Percentiles rank a stretch among this genome's conserved stretches.
phyloP scores from a whole-genome alignment of 78 protist genomes.

The Dictyostelium discoideum region dicty_2.7 NC_007090.3:4249001-4249500 shows the following conservation, averaged over 20 bases:
- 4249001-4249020: not conserved
- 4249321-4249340: no score
- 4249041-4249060: not conserved
- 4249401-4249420: not conserved
- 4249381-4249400: not conserved
- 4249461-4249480: not conserved
- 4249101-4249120: not conserved
- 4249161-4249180: constrained; percentile 1
- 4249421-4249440: not conserved
- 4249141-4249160: not conserved
- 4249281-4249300: no score
- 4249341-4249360: no score
- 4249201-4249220: not conserved
- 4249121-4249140: not conserved
- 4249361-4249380: not conserved
- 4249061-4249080: not conserved
- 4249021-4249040: not conserved
- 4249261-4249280: no score
- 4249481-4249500: constrained; percentile 1
- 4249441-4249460: not conserved
- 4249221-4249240: no score
- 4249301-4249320: no score
- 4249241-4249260: no score
- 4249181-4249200: constrained; percentile 24
- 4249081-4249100: not conserved